These are phyloP conservation scores for Trichosporon ovoides DNA, from an alignment of 1,284 basidiomycete genomes.

Conservation along the genomic window DNA sequence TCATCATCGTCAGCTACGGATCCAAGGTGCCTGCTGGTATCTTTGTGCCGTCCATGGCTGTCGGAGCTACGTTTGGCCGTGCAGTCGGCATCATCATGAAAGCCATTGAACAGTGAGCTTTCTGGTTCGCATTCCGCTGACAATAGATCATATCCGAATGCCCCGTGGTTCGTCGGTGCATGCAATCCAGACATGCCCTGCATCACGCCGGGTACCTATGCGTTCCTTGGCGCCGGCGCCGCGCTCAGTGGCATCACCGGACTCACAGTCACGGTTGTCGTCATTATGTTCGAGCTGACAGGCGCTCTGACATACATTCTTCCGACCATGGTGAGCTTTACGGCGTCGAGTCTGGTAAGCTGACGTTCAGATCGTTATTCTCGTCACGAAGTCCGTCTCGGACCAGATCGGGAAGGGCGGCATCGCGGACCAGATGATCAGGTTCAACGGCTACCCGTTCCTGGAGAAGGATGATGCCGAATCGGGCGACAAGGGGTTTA, in stretches of 20 bases:
- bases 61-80: constrained; percentile 90
- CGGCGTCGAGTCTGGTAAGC: constrained; percentile 96
- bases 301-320: constrained; percentile 96
- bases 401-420: constrained; percentile 89
- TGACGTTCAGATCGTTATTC: constrained; percentile 96
- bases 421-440: constrained; percentile 95
- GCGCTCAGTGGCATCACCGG: constrained; percentile 94
- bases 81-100: constrained; percentile 95
- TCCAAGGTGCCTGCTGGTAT: constrained; percentile 96
- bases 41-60: constrained; percentile 96
- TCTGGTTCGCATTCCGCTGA: neutral
- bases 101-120: constrained; percentile 71
- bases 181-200: constrained; percentile 90
- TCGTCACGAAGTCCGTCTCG: constrained; percentile 96
- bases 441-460: constrained; percentile 95
- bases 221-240: constrained; percentile 88
- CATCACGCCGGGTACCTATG: constrained; percentile 97
- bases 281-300: constrained; percentile 99
- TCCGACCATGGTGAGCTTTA: constrained; percentile 79
- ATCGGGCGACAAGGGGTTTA: constrained; percentile 83
- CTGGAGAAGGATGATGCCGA: constrained; percentile 80
- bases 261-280: constrained; percentile 95
- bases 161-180: constrained; percentile 73
- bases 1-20: constrained; percentile 91
- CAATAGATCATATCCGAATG: constrained; percentile 67